Base-by-base conservation (phyloP, 148 eudicot species). In the Rhododendron griersonianum region DNA sequence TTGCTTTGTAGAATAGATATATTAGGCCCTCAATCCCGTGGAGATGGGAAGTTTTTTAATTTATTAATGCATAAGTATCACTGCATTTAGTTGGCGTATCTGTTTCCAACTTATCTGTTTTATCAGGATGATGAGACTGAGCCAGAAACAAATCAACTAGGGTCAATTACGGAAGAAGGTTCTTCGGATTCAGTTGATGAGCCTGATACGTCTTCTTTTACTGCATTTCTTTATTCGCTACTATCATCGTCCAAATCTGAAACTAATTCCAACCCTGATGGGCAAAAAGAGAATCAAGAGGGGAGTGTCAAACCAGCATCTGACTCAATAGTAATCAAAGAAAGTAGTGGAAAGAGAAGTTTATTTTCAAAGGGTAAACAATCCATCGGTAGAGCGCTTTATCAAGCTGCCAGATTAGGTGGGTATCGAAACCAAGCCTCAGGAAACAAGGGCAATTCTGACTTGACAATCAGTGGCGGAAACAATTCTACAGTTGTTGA, bases 141-240 rank as follows among this genome's bases (percentile, higher is more conserved):
- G 80, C 69, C 90, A 63, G 89, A 89, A 57, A 82, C 53, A 61
- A 88, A 87, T 85, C 86, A 92, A 71, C 83, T 45, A 61, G 92
- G 90, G 74, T 84, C 93, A 53, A 86, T 69, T 87, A 59, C 90
- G 59, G 94, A 94, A 86, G 98, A 93, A 80, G 87, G 87, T 69
- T 83, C 91, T 61, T 85, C 53, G 71, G 89, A 80, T 77, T 87
- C 92, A 79, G 90, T 82, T 53, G 93, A 90, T 5, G 99, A 96
- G 84, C 99, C 99, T 16, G 99, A 97, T 91, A 97, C 99, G 28
- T 95, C 99, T 76, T 97, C 99, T 45, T 96, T 96, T 83, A 80
- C 98, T 30, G 99, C 99, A 51, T 97, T 97, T 83, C 90, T 97
- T 3, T 91, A 88, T 86, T 93, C 98, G 30, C 84, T 97, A 9